Evolutionary conservation across 768 basidiomycete genomes (phyloP).

Genomic region (Tricholoma sp.): DNA sequence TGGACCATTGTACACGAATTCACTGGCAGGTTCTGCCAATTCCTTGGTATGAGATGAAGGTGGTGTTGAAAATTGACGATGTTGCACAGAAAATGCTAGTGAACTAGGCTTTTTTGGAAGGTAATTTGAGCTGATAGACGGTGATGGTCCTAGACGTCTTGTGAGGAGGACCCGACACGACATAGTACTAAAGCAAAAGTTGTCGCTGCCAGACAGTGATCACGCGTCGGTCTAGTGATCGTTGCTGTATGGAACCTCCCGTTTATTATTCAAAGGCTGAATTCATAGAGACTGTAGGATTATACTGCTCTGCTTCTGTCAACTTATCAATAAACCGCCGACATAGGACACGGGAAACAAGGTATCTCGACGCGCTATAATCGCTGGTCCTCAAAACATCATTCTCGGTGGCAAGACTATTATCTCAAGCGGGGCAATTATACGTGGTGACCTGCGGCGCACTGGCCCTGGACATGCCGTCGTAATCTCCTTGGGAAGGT

Average conservation of each 20-base stretch:
- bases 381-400: slow-evolving; percentile 93
- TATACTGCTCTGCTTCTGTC: background rate
- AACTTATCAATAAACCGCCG: background rate
- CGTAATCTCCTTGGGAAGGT: slow-evolving; percentile 88
- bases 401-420: slow-evolving; percentile 97
- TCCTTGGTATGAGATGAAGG: background rate
- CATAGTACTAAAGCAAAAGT: slow-evolving; percentile 1
- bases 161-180: slow-evolving; percentile 8
- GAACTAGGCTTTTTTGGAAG: background rate
- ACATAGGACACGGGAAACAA: slow-evolving; percentile 91
- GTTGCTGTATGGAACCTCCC: slow-evolving; percentile 56
- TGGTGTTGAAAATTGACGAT: slow-evolving; percentile 8
- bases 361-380: slow-evolving; percentile 86
- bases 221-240: background rate
- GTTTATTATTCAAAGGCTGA: slow-evolving; percentile 79
- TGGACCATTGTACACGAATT: slow-evolving; percentile 63
- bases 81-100: background rate
- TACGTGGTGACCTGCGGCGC: slow-evolving; percentile 88
- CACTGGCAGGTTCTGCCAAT: slow-evolving; percentile 3
- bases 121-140: background rate
- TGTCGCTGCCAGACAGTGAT: background rate
- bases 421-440: slow-evolving; percentile 84
- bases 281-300: slow-evolving; percentile 80
- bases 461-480: slow-evolving; percentile 91
- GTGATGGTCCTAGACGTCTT: background rate